These are phyloP conservation scores for Sugiyamaella paludigena DNA, from an alignment of 1,139 yeast genomes.

Conservation along the genomic window DNA sequence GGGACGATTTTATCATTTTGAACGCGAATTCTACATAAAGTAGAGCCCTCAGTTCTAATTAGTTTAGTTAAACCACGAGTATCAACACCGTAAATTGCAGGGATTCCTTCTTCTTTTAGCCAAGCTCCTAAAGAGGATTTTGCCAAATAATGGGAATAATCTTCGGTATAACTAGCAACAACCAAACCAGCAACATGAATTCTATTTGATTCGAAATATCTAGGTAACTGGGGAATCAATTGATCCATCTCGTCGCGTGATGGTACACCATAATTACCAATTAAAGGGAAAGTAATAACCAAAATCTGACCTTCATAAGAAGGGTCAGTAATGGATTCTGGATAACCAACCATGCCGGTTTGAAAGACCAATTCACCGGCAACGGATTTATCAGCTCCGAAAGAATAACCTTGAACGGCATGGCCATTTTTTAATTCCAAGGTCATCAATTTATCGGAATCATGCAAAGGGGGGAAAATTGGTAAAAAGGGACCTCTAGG, in stretches of 20 bases:
- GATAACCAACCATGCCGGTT: conserved; percentile 99
- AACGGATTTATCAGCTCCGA: conserved; percentile 84
- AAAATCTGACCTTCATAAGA: conserved; percentile 97
- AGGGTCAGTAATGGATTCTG: conserved; percentile 97
- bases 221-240: conserved; percentile 72
- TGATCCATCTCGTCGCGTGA: conserved; percentile 78
- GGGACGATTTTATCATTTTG: conserved; percentile 52
- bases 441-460: conserved; percentile 78
- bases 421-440: conserved; percentile 90
- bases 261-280: conserved; percentile 99
- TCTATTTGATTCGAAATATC: conserved; percentile 84
- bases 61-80: conserved; percentile 92
- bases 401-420: conserved; percentile 92
- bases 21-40: conserved; percentile 77
- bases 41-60: conserved; percentile 89
- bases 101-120: conserved; percentile 88
- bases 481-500: conserved; percentile 45
- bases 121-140: conserved; percentile 88
- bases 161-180: conserved; percentile 95
- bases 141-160: conserved; percentile 91
- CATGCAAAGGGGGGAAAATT: conserved; percentile 83
- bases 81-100: conserved; percentile 97
- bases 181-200: conserved; percentile 97
- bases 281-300: conserved; percentile 93
- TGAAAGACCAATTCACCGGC: conserved; percentile 99